Conservation (phyloP, 306 rosid genomes). For the Quercus gilva region DNA sequence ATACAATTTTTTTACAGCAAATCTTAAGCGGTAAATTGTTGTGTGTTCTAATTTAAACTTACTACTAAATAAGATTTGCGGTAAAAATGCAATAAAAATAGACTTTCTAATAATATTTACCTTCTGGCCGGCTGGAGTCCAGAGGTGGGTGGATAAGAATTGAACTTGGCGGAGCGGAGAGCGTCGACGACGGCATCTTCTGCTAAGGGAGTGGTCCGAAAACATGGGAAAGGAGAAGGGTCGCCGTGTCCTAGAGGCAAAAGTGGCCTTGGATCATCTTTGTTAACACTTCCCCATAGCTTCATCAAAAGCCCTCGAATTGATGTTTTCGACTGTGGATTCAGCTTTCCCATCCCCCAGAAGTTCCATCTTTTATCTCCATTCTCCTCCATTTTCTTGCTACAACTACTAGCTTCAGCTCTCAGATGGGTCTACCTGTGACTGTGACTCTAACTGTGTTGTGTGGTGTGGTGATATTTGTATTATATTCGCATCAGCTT, state of each 20-base stretch:
- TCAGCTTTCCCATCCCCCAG: neutral
- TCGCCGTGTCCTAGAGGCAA: slow-evolving; percentile 37
- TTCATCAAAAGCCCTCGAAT: slow-evolving; percentile 6
- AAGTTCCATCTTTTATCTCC: neutral
- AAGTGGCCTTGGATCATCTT: slow-evolving; percentile 7
- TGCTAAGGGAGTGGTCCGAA: slow-evolving; percentile 18
- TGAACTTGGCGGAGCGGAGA: slow-evolving; percentile 23
- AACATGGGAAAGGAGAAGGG: slow-evolving; percentile 32
- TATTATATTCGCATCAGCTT: too few relatives aligned
- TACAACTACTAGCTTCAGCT: too few relatives aligned
- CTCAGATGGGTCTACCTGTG: too few relatives aligned
- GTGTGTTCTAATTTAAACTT: too few relatives aligned
- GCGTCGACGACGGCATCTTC: slow-evolving; percentile 35
- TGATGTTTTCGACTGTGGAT: neutral
- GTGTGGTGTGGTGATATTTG: too few relatives aligned
- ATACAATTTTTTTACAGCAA: too few relatives aligned
- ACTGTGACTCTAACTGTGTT: too few relatives aligned
- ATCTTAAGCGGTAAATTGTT: fast-evolving
- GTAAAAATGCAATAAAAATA: too few relatives aligned
- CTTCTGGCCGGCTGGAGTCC: slow-evolving; percentile 27
- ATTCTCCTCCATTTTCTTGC: slow-evolving; percentile 2
- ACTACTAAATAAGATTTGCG: too few relatives aligned
- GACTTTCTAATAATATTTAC: neutral
- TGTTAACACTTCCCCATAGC: neutral
- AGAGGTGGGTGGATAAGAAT: slow-evolving; percentile 6